These are phyloP conservation scores for Cercophora sp. DNA, from an alignment of 495 filamentous ascomycete genomes.

Conservation along the genomic window DNA sequence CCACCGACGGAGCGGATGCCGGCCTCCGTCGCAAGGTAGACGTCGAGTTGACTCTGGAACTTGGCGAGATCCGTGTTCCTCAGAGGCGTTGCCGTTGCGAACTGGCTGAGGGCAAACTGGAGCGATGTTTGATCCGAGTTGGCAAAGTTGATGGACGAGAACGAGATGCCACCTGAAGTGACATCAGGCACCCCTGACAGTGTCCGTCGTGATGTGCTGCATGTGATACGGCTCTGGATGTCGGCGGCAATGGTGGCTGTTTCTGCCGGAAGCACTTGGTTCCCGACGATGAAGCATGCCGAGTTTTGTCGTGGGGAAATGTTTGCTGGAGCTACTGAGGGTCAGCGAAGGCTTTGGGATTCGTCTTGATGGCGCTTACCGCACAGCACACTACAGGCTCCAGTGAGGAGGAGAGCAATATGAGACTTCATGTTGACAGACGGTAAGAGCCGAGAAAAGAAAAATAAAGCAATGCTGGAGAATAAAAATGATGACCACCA, in stretches of 20 bases:
- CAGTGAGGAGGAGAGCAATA: too few relatives aligned
- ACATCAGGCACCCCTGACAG: conserved; percentile 43
- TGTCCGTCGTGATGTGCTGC: conserved; percentile 31
- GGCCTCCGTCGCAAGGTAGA: conserved; percentile 48
- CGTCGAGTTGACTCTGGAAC: conserved; percentile 42
- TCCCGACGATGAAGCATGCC: conserved; percentile 47
- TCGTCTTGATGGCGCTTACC: not conserved
- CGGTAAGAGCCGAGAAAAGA: too few relatives aligned
- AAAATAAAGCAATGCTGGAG: too few relatives aligned
- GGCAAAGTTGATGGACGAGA: conserved; percentile 45
- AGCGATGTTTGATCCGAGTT: conserved; percentile 33
- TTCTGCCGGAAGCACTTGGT: conserved; percentile 33
- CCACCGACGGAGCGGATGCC: conserved; percentile 44
- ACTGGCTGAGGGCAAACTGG: conserved; percentile 39
- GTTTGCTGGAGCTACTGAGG: conserved; percentile 9
- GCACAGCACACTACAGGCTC: too few relatives aligned
- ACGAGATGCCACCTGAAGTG: conserved; percentile 35
- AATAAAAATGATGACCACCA: too few relatives aligned
- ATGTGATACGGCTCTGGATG: conserved; percentile 36
- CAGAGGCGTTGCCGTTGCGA: conserved; percentile 39
- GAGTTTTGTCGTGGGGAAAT: conserved; percentile 12
- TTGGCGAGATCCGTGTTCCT: conserved; percentile 33
- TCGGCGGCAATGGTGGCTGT: conserved; percentile 25
- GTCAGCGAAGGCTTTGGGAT: not conserved
- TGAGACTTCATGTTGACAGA: too few relatives aligned